Evolutionary conservation across 176 grass and related monocot genomes (phyloP), one percentile per base, ranked within the genome.

Genomic region (Cocos nucifera): DNA sequence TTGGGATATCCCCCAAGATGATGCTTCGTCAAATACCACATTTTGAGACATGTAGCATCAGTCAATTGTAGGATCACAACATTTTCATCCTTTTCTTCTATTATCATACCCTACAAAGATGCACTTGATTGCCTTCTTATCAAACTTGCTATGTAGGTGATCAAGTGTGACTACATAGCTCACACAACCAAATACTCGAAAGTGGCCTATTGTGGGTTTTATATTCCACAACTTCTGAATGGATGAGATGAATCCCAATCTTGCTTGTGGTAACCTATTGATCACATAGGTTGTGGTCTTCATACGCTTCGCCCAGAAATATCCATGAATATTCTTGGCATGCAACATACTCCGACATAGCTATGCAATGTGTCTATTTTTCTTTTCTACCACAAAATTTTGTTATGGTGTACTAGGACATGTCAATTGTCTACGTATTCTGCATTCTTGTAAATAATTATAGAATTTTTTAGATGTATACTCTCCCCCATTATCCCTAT

Each of bases 61-160:
- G 3, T 4, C 27, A 29, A 0, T 69, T 30, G 30, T 69, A 16
- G 51, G 56, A 80, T 80, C 58, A 17, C 57, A 75, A 57, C n/a
- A 69, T 7, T 5, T 16, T 19, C 27, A 20, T 16, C 55, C n/a
- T 53, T 81, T 70, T 70, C 32, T 4, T 19, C 0, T 20, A 29
- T 72, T 53, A 22, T 72, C 60, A 66, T 72, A 76, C 14, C 16
- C 59, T 2, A 76, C 1, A 18, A 76, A 72, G 60, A 76, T 76
- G 17, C 53, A 82, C 4, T 3, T 0, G 4, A 82, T 59, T 0
- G 14, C 54, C 12, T 82, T 77, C 25, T 72, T 62, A 2, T 49
- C 26, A 20, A 49, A 44, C 3, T 69, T 69, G 1, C 4, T 69
- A 12, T 0, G 0, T 15, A 72, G 2, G 52, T 79, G 54, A 51